Evolutionary conservation across 768 basidiomycete genomes (phyloP), one percentile per base, ranked within the genome.

Genomic region (Hemileccinum impolitum): DNA sequence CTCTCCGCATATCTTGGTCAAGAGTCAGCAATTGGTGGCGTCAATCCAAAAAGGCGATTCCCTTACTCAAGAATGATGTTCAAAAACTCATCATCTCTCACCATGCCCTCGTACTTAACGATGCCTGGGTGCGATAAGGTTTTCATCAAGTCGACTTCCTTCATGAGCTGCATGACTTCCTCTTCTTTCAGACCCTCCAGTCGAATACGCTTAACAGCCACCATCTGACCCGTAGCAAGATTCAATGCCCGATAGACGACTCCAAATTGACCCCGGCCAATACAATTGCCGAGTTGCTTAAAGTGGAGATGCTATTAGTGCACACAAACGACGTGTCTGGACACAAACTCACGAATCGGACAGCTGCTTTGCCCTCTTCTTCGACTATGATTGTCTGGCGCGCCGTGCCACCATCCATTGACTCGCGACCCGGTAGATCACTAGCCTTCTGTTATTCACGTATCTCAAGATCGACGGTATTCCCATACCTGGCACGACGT

Each of bases 91-190:
- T 87, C 81, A 64, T 94, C 94, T 58, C 94, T 74, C 17, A 83
- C 82, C 89, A 97, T 93, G 28, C 95, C 95, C 68, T 97, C 92
- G 60, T 98, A 98, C 67, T 93, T 94, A 66, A 97, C 94, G 57
- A 99, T 95, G 66, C 92, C 88, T 2, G 94, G 94, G 67, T 99
- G 95, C 11, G 84, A 84, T 36, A 98, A 71, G 39, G 88, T 80
- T 74, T 94, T 94, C 59, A 97, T 81, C 31, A 99, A 73, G 59
- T 94, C 89, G 14, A 98, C 95, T 66, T 99, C 95, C 54, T 80
- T 80, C 91, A 95, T 96, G 42, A 98, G 77, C 63, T 92, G 87
- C 41, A 78, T 80, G 17, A 97, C 84, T 63, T 98, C 94, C 17
- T 84, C 85, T 68, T 96, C 94, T 65, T 87, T 87, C 61, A 96